phyloP scores from a whole-genome alignment of 108 stramenopile species.

The Hondaea fermentalgiana region DNA sequence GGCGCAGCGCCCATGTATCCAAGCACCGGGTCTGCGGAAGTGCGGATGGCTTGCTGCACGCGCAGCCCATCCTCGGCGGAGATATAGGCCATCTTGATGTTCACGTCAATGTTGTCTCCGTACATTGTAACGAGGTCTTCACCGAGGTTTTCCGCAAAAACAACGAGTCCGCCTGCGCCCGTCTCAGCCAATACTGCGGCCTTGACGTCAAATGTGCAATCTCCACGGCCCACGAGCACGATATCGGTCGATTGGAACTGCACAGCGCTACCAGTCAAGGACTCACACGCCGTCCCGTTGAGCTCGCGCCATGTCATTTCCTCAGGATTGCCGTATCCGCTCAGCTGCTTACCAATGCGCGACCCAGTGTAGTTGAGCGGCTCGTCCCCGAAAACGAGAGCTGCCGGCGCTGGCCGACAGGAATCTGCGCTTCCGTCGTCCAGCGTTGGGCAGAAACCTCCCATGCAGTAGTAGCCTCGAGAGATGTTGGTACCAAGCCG shows the following conservation, averaged over 20 bases:
- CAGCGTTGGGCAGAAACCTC: not conserved
- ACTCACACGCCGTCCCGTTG: not conserved
- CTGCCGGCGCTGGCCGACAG: not conserved
- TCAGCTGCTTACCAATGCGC: not conserved
- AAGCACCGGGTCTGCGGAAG: not conserved
- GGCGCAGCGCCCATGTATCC: conserved; percentile 13
- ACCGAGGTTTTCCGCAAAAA: not conserved
- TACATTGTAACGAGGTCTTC: not conserved
- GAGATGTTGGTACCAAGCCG: not conserved
- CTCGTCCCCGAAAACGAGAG: not conserved
- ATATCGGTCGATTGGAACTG: not conserved
- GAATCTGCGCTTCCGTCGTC: not conserved
- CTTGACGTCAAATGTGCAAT: not conserved
- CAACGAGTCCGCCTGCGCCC: not conserved
- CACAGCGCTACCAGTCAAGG: not conserved
- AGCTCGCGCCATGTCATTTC: not conserved
- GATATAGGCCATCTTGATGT: not conserved
- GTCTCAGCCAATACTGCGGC: not conserved
- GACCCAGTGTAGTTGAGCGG: not conserved
- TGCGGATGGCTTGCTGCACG: not conserved
- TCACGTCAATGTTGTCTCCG: not conserved
- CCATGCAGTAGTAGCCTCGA: not conserved
- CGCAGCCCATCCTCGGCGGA: not conserved
- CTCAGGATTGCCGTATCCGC: not conserved
- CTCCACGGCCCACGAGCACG: not conserved